Conservation (phyloP, 192 early-diverging fungal species). For the Oehlia diaphana region DNA sequence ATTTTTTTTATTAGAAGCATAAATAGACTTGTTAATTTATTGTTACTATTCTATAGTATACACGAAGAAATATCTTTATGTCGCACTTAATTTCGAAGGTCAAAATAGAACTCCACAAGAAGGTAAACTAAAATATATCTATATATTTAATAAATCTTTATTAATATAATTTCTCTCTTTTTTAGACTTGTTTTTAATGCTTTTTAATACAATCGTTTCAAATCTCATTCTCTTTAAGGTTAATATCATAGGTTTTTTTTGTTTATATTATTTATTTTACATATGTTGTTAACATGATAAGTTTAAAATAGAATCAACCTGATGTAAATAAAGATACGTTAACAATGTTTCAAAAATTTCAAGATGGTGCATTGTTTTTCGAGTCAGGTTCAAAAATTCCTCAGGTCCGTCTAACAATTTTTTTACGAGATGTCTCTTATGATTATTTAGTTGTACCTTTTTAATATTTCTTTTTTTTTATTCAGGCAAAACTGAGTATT, state of each 20-base stretch:
- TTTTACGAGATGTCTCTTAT: too few relatives aligned
- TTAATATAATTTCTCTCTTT: neutral
- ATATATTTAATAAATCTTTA: too few relatives aligned
- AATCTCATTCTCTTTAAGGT: constrained; percentile 15
- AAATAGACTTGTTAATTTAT: neutral
- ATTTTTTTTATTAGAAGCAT: neutral
- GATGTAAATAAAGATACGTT: constrained; percentile 27
- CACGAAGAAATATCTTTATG: constrained; percentile 15
- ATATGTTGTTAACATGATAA: neutral
- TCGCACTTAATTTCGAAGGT: constrained; percentile 31
- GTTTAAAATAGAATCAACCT: constrained; percentile 14
- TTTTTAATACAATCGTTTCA: constrained; percentile 15
- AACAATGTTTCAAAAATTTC: constrained; percentile 33
- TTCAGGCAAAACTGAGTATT: constrained; percentile 18
- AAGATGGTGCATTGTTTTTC: constrained; percentile 16
- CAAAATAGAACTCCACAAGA: constrained; percentile 29
- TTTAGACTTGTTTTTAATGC: neutral
- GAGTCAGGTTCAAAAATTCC: constrained; percentile 11
- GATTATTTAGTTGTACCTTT: neutral
- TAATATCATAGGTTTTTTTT: neutral
- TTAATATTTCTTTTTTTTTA: neutral
- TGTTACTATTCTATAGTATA: neutral
- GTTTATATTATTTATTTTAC: too few relatives aligned
- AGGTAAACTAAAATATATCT: neutral
- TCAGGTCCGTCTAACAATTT: neutral